Conservation (phyloP, 768 basidiomycete species). For the Sutorius australiensis region DNA sequence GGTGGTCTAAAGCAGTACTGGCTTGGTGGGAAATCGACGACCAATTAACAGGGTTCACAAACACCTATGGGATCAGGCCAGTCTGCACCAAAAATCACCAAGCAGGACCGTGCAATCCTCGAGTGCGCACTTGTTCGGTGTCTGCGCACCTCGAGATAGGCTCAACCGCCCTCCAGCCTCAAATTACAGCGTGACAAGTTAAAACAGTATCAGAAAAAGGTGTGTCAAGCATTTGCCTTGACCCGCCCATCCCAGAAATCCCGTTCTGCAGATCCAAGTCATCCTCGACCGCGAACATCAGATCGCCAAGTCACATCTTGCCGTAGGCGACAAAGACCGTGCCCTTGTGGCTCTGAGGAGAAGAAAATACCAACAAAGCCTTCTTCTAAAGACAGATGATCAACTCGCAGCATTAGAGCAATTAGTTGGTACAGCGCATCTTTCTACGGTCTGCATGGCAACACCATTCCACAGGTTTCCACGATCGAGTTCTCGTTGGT, state of each 20-base stretch:
- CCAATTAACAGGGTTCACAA: background rate
- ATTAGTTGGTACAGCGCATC: conserved; percentile 50
- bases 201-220: conserved; percentile 93
- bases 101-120: conserved; percentile 90
- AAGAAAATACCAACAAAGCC: conserved; percentile 89
- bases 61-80: conserved; percentile 62
- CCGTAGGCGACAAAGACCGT: conserved; percentile 77
- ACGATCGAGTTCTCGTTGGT: conserved; percentile 96
- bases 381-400: conserved; percentile 82
- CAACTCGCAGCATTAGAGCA: conserved; percentile 89
- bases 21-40: conserved; percentile 19
- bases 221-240: conserved; percentile 28
- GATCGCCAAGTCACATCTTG: conserved; percentile 82
- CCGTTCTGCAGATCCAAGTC: conserved; percentile 64
- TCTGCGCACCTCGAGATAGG: conserved; percentile 14
- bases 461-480: conserved; percentile 62
- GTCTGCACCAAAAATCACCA: conserved; percentile 83
- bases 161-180: conserved; percentile 51
- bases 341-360: conserved; percentile 85
- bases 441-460: background rate
- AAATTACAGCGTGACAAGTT: conserved; percentile 96
- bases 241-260: background rate
- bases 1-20: conserved; percentile 1
- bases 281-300: conserved; percentile 84
- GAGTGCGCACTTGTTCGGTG: conserved; percentile 59